These are phyloP conservation scores for Chloridella minuta DNA, from an alignment of 352 stramenopile species.

Conservation along the genomic window DNA sequence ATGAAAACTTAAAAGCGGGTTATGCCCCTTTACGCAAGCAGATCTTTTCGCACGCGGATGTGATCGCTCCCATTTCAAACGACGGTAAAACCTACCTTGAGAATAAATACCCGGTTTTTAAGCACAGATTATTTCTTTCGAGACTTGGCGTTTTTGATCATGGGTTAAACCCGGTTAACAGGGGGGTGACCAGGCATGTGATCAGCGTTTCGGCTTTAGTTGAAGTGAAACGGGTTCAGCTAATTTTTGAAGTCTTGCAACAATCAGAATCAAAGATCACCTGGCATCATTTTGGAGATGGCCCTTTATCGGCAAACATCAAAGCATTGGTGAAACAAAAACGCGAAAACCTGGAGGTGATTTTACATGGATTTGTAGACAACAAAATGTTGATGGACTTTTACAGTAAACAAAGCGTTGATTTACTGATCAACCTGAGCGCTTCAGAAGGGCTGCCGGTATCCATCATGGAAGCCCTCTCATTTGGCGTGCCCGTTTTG, in stretches of 20 bases:
- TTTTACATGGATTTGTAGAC: neutral
- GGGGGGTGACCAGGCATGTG: neutral
- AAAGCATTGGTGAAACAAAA: neutral
- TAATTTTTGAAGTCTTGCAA: neutral
- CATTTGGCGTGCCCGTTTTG: neutral
- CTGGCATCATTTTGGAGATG: neutral
- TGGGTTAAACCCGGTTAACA: neutral
- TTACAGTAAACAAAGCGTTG: neutral
- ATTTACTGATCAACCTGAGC: neutral
- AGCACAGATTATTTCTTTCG: neutral
- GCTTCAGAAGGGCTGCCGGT: neutral
- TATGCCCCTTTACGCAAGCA: neutral
- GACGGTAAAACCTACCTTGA: neutral
- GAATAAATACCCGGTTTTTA: neutral
- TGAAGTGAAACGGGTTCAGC: neutral
- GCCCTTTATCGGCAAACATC: neutral
- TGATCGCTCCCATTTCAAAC: neutral
- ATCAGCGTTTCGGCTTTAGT: neutral
- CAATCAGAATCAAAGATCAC: neutral
- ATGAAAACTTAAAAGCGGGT: neutral
- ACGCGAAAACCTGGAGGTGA: neutral
- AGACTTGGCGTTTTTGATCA: neutral
- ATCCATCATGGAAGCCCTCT: neutral
- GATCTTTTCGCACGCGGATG: neutral
- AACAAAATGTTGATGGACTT: neutral